phyloP scores from a whole-genome alignment of 306 rosid species.

The Luffa acutangula region DNA sequence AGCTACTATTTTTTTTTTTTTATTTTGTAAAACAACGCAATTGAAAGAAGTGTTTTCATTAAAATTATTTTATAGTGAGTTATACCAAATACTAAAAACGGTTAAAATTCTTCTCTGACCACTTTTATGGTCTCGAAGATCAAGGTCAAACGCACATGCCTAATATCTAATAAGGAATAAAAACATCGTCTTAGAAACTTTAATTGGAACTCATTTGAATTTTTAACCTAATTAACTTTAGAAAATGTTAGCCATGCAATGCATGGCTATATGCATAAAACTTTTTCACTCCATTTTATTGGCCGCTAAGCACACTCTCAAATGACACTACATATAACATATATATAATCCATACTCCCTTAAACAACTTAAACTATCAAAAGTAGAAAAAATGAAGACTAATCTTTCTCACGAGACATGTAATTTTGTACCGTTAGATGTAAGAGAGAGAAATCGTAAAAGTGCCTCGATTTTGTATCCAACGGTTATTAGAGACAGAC shows the following conservation, averaged over 20 bases:
- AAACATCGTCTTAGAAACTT: not conserved
- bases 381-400: not conserved
- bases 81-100: too few species aligned
- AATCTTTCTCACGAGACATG: not conserved
- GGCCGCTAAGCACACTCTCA: not conserved
- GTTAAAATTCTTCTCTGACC: too few species aligned
- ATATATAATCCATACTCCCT: not conserved
- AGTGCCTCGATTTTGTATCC: too few species aligned
- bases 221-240: not conserved
- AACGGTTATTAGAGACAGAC: too few species aligned
- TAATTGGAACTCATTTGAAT: not conserved
- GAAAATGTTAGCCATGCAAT: not conserved
- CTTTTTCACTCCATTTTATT: not conserved
- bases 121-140: too few species aligned
- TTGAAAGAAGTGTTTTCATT: too few species aligned
- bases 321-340: not conserved
- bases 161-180: not conserved
- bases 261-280: not conserved
- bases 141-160: too few species aligned
- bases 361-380: not conserved
- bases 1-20: too few species aligned
- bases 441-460: too few species aligned
- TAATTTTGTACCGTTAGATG: too few species aligned
- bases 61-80: too few species aligned
- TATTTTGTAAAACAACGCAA: too few species aligned